Evolutionary conservation across 495 filamentous ascomycete species (phyloP).

Genomic region (Hypoxylon rickii): DNA sequence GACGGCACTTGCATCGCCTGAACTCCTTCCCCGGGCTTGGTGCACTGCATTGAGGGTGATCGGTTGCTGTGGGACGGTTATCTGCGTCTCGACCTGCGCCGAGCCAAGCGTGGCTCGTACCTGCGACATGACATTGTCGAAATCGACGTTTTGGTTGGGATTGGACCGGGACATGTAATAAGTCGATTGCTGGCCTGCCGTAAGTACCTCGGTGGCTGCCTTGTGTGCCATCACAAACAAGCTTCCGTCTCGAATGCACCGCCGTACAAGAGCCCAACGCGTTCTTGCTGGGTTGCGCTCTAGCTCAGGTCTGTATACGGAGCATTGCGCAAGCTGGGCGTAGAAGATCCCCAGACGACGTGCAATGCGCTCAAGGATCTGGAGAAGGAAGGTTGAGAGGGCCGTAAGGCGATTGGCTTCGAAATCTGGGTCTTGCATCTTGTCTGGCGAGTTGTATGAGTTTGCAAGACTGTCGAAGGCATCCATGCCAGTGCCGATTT

Average conservation of each 20-base stretch:
- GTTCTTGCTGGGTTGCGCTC: conserved; percentile 54
- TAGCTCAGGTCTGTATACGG: conserved; percentile 50
- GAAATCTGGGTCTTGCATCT: conserved; percentile 22
- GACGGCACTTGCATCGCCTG: conserved; percentile 37
- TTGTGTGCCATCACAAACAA: conserved; percentile 52
- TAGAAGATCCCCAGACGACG: conserved; percentile 54
- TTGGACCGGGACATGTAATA: conserved; percentile 33
- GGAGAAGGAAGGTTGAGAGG: conserved; percentile 50
- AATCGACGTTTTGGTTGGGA: conserved; percentile 41
- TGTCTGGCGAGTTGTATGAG: conserved; percentile 27
- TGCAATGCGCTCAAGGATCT: conserved; percentile 54
- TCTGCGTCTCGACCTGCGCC: conserved; percentile 17
- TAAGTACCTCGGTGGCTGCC: conserved; percentile 40
- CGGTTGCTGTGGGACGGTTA: conserved; percentile 24
- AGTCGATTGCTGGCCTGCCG: conserved; percentile 35
- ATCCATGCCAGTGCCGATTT: conserved; percentile 56
- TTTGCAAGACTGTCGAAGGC: conserved; percentile 50
- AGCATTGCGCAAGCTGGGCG: conserved; percentile 48
- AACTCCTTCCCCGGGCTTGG: conserved; percentile 37
- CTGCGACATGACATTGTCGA: conserved; percentile 50
- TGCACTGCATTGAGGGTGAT: conserved; percentile 46
- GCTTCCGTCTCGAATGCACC: conserved; percentile 50
- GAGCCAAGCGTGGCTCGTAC: conserved; percentile 43
- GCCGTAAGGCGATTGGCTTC: conserved; percentile 42
- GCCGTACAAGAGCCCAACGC: conserved; percentile 51